Base-by-base conservation (phyloP, 1,284 basidiomycete species). In the Rhodotorula sp. region DNA sequence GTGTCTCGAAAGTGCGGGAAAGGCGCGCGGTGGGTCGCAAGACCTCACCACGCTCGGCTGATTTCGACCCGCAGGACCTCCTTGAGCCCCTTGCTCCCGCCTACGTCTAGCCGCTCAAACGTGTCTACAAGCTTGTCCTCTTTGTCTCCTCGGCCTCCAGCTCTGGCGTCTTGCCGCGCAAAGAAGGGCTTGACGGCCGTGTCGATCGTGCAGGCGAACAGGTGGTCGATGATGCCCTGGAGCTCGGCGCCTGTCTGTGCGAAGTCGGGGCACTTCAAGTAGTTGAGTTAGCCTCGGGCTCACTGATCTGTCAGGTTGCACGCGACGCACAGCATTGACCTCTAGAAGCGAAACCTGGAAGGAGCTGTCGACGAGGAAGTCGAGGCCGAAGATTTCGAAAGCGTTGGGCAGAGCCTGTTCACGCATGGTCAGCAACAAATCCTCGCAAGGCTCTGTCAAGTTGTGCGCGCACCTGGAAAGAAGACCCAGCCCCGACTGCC, bases 341-440 rank as follows among this genome's bases (percentile, higher is more conserved):
- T 98, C 96, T 44, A 98, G 85, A 7, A 98, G 83, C 70, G 90
- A 89, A 4, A 93, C 89, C 74, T 87, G 85, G 68, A 91, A 86
- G 17, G 75, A 74, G 25, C 76, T 78, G 10, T 65, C 87, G 45
- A 97, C 87, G 21, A 99, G 83, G 73, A 99, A 90, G 80, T 99
- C 96, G 16, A 93, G 87, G 0, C 96, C 96, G 79, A 91, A 98
- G 17, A 99, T 87, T 81, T 99, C 97, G 79, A 97, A 99, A 0
- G 92, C 92, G 79, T 98, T 97, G 0, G 92, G 91, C 66, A 93
- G 81, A 1, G 91, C 86, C 90, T 97, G 80, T 1, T 1, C 7
- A 14, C 0, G n/a, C 25, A 14, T 3, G 17, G 7, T 50, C 16
- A 61, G 59, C n/a, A 54, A 8, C 7, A 2, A 1, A 4, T 12